Evolutionary conservation across 352 stramenopile genomes (phyloP), one percentile per base, ranked within the genome.

Genomic region (Globisporangium okanoganense): DNA sequence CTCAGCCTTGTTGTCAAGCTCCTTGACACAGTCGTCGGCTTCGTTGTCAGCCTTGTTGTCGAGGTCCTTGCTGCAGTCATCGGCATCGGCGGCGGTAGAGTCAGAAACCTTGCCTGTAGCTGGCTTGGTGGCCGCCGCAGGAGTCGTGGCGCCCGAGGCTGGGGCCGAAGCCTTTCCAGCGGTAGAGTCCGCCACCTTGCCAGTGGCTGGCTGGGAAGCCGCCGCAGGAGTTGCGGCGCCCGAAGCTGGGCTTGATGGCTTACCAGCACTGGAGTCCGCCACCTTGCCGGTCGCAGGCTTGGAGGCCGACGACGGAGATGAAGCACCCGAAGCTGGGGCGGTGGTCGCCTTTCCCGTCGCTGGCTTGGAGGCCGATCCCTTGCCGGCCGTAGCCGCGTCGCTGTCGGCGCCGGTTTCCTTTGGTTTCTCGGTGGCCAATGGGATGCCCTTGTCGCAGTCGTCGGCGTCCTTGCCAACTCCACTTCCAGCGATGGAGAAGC

Each of bases 1-100:
- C 24, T 53, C 52, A 5, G 31, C 51, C 40, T 59, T 60, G 27
- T 61, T 62, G 48, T 68, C 62, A 3, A 62, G 54, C 3, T 49
- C 53, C 27, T 59, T 59, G 53, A 24, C 38, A 38, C 53, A 59
- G 53, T 62, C 56, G 5, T 62, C 62, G 4, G 64, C 29, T 2
- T 65, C 62, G 16, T 44, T 48, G 14, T 52, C 50, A 8, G 18
- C 49, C 27, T 58, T 58, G 47, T 59, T 65, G 53, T 66, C 61
- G 0, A 60, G 27, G 7, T 58, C 61, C 45, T 67, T 56, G 44
- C 33, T 60, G 58, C 61, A 65, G 54, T 67, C 61, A n/a, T 63
- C 62, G 5, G 61, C 63, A 2, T 61, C 55, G 18, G 57, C 43
- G 8, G 16, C 45, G n/a, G 61, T 57, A 1, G 61, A 66, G 54